Base-by-base conservation (phyloP, 2,329 filamentous ascomycete species). In the Penicillium sp. region DNA sequence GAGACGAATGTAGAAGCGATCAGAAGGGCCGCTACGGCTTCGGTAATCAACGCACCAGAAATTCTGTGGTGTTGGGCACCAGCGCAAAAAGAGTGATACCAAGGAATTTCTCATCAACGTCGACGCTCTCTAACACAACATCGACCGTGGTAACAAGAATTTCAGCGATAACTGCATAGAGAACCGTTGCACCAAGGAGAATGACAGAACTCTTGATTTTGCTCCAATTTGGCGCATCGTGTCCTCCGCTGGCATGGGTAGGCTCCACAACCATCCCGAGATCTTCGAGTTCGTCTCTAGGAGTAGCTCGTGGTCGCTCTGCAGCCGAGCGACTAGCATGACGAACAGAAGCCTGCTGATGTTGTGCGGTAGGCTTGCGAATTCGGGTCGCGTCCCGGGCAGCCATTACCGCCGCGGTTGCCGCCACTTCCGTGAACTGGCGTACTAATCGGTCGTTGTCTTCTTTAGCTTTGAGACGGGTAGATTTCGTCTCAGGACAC, bases 141-240 rank as follows among this genome's bases (percentile, higher is more conserved):
- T 99, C 95, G 1, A 99, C 95, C 0, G 92, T 97, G 68, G 95
- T 89, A 35, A 99, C 95, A 5, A 99, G 75, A 46, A 99, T 96
- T 70, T 99, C 93, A 7, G 93, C 93, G 66, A 99, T 95, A 31
- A 97, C 76, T n/a, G 95, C 93, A 67, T 99, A 99, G 11, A 95
- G 79, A 12, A 97, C 64, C 0, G 93, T 99, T 3, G 95, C 92
- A 1, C 83, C 86, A 58, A 97, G 82, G 11, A 99, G 77, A 50
- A 99, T 92, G 39, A 96, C 77, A 2, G 89, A 80, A 76, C 89
- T 95, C 80, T 97, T 97, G 45, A 80, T 81, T 53, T 90, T 85
- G 62, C 92, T 89, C 93, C 93, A 99, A 68, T 99, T 99, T 4
- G 93, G 93, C n/a, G 93, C 93, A 70, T 99, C 93, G 63, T 99